Evolutionary conservation across 176 grass and related monocot species (phyloP).

Genomic region (Phoenix dactylifera): DNA sequence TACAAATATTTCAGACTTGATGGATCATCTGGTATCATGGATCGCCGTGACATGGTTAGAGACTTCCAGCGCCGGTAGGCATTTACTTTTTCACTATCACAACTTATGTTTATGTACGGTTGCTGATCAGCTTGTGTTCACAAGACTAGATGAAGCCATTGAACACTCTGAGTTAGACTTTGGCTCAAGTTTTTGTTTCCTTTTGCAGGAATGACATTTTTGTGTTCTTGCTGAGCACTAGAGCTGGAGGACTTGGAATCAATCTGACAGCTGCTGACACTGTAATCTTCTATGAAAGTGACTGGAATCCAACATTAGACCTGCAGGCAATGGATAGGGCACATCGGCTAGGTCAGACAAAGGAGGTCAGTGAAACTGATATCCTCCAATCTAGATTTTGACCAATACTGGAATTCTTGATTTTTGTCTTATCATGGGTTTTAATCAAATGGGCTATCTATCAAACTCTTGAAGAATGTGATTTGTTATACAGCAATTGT

Average conservation of each 20-base stretch:
- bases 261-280: constrained; percentile 99
- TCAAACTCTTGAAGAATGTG: no score
- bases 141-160: background rate
- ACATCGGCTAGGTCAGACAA: constrained; percentile 91
- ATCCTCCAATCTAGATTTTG: no score
- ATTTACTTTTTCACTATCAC: background rate
- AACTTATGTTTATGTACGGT: no score
- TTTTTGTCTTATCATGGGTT: no score
- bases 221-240: constrained; percentile 98
- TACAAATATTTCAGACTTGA: constrained; percentile 97
- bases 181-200: background rate
- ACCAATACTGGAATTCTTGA: no score
- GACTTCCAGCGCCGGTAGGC: constrained; percentile 80
- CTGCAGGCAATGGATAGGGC: constrained; percentile 99
- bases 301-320: constrained; percentile 99
- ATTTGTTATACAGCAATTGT: no score
- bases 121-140: no score
- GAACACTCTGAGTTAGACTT: background rate
- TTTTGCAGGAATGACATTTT: constrained; percentile 90
- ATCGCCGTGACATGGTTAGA: constrained; percentile 98
- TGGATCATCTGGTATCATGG: constrained; percentile 86
- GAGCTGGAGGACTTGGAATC: constrained; percentile 96
- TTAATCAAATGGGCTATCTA: background rate
- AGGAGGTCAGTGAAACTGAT: constrained; percentile 40
- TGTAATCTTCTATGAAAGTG: constrained; percentile 99